Evolutionary conservation across 495 filamentous ascomycete genomes (phyloP).

Genomic region (Penicillium flavigenum): DNA sequence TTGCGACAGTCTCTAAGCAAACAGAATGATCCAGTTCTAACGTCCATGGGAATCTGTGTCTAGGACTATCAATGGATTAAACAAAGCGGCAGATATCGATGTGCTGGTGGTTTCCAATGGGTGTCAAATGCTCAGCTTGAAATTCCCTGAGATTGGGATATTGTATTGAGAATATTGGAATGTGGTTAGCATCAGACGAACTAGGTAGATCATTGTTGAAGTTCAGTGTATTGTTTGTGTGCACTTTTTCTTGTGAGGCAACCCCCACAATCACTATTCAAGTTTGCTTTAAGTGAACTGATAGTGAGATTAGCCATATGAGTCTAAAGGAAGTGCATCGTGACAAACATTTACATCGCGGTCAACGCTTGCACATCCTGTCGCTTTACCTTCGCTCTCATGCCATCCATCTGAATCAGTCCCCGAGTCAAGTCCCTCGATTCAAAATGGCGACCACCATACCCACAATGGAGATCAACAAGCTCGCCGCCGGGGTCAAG

Average conservation of each 20-base stretch:
- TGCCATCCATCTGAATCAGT: not conserved
- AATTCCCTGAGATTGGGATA: not conserved
- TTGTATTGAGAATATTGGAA: not conserved
- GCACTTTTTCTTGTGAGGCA: not conserved
- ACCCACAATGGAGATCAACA: not conserved
- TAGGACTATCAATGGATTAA: conserved; percentile 13
- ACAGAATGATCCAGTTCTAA: conserved; percentile 58
- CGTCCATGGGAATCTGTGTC: conserved; percentile 49
- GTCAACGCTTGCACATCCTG: not conserved
- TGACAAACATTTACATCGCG: not conserved
- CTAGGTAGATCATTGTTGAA: not conserved
- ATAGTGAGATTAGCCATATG: not conserved
- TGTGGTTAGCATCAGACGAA: not conserved
- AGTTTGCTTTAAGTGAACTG: not conserved
- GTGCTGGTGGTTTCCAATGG: conserved; percentile 24
- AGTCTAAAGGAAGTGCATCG: not conserved
- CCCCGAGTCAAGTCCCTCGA: too few species aligned
- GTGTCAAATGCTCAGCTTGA: conserved; percentile 14
- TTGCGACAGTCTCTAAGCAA: conserved; percentile 54
- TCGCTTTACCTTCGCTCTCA: not conserved
- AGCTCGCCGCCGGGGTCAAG: not conserved
- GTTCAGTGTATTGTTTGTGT: not conserved
- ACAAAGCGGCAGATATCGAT: conserved; percentile 44
- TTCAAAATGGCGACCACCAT: not conserved
- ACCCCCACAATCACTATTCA: not conserved